Percentiles rank a stretch among this genome's conserved stretches.
Evolutionary conservation across 805 yeast genomes (phyloP).

Genomic region (Yamadazyma olivae): DNA sequence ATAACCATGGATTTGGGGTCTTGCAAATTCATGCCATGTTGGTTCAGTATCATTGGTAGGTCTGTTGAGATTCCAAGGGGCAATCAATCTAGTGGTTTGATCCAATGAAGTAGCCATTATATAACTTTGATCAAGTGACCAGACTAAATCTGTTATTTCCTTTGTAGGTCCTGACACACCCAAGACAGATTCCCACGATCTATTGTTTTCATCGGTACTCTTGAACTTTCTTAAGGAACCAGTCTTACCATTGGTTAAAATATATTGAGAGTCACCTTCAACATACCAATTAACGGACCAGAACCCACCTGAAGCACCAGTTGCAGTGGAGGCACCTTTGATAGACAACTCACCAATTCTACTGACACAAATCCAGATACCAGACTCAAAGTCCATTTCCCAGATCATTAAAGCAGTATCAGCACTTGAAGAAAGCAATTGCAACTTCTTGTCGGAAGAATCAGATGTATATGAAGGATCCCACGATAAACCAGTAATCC

Average conservation of each 20-base stretch:
- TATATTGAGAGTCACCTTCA: constrained; percentile 32
- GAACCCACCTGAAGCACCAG: constrained; percentile 81
- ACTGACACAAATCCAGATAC: constrained; percentile 81
- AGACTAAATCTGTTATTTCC: constrained; percentile 73
- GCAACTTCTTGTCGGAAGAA: constrained; percentile 34
- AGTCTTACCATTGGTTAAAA: constrained; percentile 83
- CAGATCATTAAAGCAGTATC: constrained; percentile 93
- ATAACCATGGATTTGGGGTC: constrained; percentile 98
- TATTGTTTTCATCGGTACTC: constrained; percentile 24
- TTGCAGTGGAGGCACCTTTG: constrained; percentile 97
- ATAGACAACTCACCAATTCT: constrained; percentile 90
- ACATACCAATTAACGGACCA: constrained; percentile 69
- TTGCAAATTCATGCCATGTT: constrained; percentile 87
- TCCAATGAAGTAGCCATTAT: constrained; percentile 80
- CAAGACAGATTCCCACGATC: constrained; percentile 42
- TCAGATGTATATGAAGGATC: constrained; percentile 40
- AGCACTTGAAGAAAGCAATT: constrained; percentile 80
- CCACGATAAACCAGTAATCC: constrained; percentile 89
- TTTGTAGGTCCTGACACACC: constrained; percentile 77
- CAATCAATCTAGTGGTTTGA: constrained; percentile 85
- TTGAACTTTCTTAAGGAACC: constrained; percentile 89
- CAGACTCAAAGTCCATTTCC: constrained; percentile 84
- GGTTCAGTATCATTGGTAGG: constrained; percentile 1
- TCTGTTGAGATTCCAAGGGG: constrained; percentile 51
- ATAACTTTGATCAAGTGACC: constrained; percentile 68